A percentile compares a stretch with the other conserved stretches of the same genome.
These are phyloP conservation scores for Metschnikowia proteae DNA, from an alignment of 805 yeast species.

Conservation along the genomic window DNA sequence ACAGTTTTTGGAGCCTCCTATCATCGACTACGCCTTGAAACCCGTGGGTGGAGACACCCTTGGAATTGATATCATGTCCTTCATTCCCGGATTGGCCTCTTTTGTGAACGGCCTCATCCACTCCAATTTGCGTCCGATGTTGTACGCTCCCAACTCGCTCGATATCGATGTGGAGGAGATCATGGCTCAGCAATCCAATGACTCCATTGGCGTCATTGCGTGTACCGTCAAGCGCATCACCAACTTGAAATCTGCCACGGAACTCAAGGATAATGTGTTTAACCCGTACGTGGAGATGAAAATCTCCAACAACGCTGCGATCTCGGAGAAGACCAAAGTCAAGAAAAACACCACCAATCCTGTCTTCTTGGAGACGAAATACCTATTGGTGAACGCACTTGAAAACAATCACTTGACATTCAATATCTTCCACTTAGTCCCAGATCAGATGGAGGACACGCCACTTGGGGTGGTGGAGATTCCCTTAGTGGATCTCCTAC, in stretches of 20 bases:
- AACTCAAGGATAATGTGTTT: conserved; percentile 36
- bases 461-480: conserved; percentile 47
- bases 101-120: conserved; percentile 70
- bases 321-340: conserved; percentile 52
- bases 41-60: conserved; percentile 90
- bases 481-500: conserved; percentile 57
- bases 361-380: conserved; percentile 62
- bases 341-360: conserved; percentile 57
- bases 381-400: conserved; percentile 53
- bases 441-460: conserved; percentile 53
- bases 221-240: conserved; percentile 56
- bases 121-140: conserved; percentile 67
- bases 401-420: conserved; percentile 53
- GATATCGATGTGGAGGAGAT: conserved; percentile 73
- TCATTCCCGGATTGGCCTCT: conserved; percentile 73
- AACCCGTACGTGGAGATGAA: conserved; percentile 57
- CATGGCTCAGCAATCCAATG: conserved; percentile 59
- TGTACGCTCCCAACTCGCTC: conserved; percentile 77
- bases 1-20: conserved; percentile 73
- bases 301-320: conserved; percentile 34
- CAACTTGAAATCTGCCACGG: conserved; percentile 40
- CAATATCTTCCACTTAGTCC: conserved; percentile 49
- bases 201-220: conserved; percentile 66
- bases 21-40: conserved; percentile 72
- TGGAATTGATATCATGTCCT: conserved; percentile 80